Conservation (phyloP, 2,329 filamentous ascomycete genomes). For the Phoma herbarum region DNA sequence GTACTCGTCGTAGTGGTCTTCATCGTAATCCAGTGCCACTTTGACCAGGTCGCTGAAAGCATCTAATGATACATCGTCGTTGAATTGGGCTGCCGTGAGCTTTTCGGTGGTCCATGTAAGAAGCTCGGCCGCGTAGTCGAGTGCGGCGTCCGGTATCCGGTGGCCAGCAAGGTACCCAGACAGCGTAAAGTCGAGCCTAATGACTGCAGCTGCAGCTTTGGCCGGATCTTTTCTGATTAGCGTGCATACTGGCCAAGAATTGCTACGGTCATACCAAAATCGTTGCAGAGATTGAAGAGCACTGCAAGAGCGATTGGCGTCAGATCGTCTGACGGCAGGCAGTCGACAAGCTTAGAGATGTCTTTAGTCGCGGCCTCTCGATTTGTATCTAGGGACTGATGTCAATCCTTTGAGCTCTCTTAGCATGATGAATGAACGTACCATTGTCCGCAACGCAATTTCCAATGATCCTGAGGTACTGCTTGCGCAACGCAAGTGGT, state of each 20-base stretch:
- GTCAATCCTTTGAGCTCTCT: conserved; percentile 25
- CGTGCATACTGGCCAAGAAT: background rate
- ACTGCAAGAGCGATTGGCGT: conserved; percentile 49
- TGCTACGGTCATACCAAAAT: conserved; percentile 43
- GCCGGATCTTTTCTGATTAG: conserved; percentile 45
- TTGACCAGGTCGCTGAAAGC: conserved; percentile 42
- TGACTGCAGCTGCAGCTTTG: conserved; percentile 43
- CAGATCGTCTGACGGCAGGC: conserved; percentile 37
- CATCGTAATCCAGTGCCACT: conserved; percentile 40
- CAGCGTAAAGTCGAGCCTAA: conserved; percentile 47
- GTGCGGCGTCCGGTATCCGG: conserved; percentile 42
- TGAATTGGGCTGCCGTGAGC: conserved; percentile 45
- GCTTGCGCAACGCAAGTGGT: conserved; percentile 37
- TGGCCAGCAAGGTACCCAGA: conserved; percentile 34
- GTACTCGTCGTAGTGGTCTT: conserved; percentile 48
- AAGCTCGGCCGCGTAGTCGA: conserved; percentile 48
- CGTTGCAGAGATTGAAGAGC: conserved; percentile 56
- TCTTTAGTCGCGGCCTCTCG: conserved; percentile 39
- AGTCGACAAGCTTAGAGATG: conserved; percentile 39
- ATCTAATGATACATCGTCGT: conserved; percentile 41
- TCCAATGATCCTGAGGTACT: conserved; percentile 50
- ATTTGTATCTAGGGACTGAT: conserved; percentile 40
- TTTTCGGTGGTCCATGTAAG: conserved; percentile 48
- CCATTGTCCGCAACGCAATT: conserved; percentile 51
- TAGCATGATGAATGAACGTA: conserved; percentile 18